Base-by-base conservation (phyloP, 371 early-diverging fungal genomes). In the Actinomortierella wolfii region DNA sequence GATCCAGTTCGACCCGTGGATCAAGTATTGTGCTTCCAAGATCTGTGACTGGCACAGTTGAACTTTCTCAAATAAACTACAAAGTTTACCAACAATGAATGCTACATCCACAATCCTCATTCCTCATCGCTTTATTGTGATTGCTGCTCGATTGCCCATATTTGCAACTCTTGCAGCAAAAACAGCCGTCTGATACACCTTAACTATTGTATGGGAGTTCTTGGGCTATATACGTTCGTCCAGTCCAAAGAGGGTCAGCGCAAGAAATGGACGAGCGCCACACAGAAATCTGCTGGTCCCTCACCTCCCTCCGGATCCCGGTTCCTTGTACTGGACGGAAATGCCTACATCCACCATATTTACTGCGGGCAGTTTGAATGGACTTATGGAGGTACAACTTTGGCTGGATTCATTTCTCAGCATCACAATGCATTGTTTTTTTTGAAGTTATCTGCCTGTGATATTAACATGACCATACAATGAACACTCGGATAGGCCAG, bases 301-400 rank as follows among this genome's bases (percentile, higher is more conserved):
- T 18, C 18, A 57, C 51, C 41, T 28, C 39, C 34, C 54, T 18
- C 51, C 28, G 45, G 48, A 14, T 41, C 25, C 13, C 63, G 73
- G 2, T 66, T 63, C 20, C 83, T 84, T 57, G 74, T 86, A 18
- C 54, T 86, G 18, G 86, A 86, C 51, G 86, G 86, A 51, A 84
- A 84, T 57, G 86, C 86, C 3, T 86, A 81, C 69, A 80, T 82
- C 15, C 79, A 84, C 46, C 79, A 81, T 56, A 76, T 77, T 41
- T 84, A 83, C n/a, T 77, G 69, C 61, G 67, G 79, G 11, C 60
- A 74, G 46, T 64, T 69, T 23, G 73, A 83, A 56, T 86, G 86
- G 86, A 74, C 78, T 17, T 79, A 81, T 68, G 86, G 86, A 48
- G 82, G 82, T 67, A 34, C 4, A 34, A 34, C 11, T 6, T 11